Conservation (phyloP, 495 filamentous ascomycete genomes). For the Talaromyces proteolyticus region DNA sequence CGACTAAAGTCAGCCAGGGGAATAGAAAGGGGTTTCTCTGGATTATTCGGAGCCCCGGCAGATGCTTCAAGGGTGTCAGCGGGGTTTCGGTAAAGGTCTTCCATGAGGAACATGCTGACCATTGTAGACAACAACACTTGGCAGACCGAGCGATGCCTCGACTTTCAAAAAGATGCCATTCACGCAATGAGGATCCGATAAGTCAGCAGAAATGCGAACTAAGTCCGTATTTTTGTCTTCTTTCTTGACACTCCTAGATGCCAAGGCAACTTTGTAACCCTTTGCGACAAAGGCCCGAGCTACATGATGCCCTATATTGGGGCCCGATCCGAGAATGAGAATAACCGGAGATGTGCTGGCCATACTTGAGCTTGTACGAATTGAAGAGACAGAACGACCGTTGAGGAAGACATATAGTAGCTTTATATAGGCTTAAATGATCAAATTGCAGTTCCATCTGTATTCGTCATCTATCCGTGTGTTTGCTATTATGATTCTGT, state of each 20-base stretch:
- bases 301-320: conserved; percentile 31
- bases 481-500: too few relatives aligned
- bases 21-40: conserved; percentile 6
- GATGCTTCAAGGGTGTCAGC: too few relatives aligned
- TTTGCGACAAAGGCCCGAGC: conserved; percentile 32
- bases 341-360: conserved; percentile 27
- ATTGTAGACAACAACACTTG: conserved; percentile 46
- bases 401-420: too few relatives aligned
- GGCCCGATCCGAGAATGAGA: conserved; percentile 38
- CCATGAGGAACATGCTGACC: too few relatives aligned
- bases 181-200: conserved; percentile 31
- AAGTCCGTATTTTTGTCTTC: conserved; percentile 24
- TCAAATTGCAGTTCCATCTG: too few relatives aligned
- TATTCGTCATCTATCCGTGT: too few relatives aligned
- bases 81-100: too few relatives aligned
- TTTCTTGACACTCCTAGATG: conserved; percentile 26
- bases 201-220: conserved; percentile 31
- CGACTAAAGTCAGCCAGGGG: conserved; percentile 23
- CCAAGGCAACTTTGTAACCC: conserved; percentile 39
- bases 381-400: too few relatives aligned
- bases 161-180: conserved; percentile 30
- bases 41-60: conserved; percentile 6
- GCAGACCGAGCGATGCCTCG: conserved; percentile 26
- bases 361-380: too few relatives aligned
- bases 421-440: too few relatives aligned